These are phyloP conservation scores for Calonectria pauciramosa DNA, from an alignment of 2,329 filamentous ascomycete genomes.

Conservation along the genomic window DNA sequence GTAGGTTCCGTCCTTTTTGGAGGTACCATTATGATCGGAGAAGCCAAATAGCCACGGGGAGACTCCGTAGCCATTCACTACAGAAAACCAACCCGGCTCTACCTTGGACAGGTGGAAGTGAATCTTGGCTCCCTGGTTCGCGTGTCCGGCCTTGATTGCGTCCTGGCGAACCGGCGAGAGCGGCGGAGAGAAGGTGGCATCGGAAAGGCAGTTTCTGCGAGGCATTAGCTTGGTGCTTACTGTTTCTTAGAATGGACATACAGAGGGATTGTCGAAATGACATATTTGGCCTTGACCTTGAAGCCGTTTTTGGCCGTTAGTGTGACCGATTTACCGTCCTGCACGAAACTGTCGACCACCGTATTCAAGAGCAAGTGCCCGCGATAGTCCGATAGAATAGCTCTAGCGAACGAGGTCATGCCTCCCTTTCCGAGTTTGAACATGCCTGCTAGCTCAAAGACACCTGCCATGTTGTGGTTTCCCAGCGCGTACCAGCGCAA, in stretches of 20 bases:
- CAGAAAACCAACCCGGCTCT: conserved; percentile 22
- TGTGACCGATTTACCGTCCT: neutral
- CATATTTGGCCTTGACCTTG: neutral
- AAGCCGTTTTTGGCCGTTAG: conserved; percentile 21
- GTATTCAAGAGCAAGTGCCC: conserved; percentile 29
- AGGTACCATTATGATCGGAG: conserved; percentile 35
- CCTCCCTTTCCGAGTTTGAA: conserved; percentile 39
- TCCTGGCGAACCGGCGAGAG: neutral
- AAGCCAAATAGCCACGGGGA: conserved; percentile 13
- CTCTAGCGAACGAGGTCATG: conserved; percentile 31
- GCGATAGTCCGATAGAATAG: conserved; percentile 16
- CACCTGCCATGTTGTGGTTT: conserved; percentile 23
- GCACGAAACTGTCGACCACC: conserved; percentile 5
- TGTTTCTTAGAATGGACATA: neutral
- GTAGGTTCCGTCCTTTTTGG: conserved; percentile 25
- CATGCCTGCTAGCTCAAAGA: conserved; percentile 24
- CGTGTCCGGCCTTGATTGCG: conserved; percentile 11
- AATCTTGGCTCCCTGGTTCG: conserved; percentile 18
- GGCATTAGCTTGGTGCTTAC: neutral
- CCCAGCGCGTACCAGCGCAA: conserved; percentile 38
- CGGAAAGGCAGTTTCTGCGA: conserved; percentile 15
- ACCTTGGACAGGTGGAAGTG: conserved; percentile 18
- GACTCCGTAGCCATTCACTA: neutral
- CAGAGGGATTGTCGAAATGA: conserved; percentile 36
- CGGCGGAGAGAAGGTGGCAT: conserved; percentile 4